Evolutionary conservation across 140 eudicot genomes (phyloP).

Genomic region (Oenanthe javanica): DNA sequence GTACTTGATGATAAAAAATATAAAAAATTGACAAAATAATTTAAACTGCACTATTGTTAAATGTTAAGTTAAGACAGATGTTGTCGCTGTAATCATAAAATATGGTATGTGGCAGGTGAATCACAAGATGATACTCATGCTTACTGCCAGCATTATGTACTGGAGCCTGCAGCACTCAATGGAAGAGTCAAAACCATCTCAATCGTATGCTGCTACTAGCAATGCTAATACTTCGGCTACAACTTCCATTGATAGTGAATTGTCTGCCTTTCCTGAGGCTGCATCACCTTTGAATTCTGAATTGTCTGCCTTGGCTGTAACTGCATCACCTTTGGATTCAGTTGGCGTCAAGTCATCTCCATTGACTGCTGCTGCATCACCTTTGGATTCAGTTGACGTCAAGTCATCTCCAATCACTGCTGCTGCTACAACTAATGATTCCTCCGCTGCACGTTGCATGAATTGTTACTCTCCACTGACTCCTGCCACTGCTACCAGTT

Average conservation of each 20-base stretch:
- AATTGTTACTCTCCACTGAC: not conserved
- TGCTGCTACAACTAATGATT: not conserved
- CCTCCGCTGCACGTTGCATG: not conserved
- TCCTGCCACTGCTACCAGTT: not conserved
- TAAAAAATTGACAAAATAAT: not conserved
- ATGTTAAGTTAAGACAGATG: not conserved
- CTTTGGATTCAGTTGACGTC: not conserved
- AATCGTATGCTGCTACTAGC: not conserved
- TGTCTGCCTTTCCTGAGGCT: not conserved
- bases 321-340: not conserved
- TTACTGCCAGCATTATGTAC: slow-evolving; percentile 18
- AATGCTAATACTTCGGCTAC: not conserved
- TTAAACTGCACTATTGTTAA: not conserved
- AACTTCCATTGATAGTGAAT: not conserved
- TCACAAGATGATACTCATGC: slow-evolving; percentile 15
- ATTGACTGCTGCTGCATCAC: not conserved
- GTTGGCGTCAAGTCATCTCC: not conserved
- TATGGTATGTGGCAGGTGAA: slow-evolving; percentile 9
- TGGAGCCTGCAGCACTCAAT: slow-evolving; percentile 13
- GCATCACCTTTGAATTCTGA: not conserved
- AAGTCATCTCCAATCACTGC: not conserved
- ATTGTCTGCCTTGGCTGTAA: not conserved
- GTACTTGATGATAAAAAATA: not conserved
- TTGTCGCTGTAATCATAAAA: not conserved
- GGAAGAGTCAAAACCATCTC: slow-evolving; percentile 2